Percentiles rank a stretch among this genome's conserved stretches.
These are phyloP conservation scores for Ilyonectria mors-panacis DNA, from an alignment of 2,329 filamentous ascomycete genomes.

Conservation along the genomic window DNA sequence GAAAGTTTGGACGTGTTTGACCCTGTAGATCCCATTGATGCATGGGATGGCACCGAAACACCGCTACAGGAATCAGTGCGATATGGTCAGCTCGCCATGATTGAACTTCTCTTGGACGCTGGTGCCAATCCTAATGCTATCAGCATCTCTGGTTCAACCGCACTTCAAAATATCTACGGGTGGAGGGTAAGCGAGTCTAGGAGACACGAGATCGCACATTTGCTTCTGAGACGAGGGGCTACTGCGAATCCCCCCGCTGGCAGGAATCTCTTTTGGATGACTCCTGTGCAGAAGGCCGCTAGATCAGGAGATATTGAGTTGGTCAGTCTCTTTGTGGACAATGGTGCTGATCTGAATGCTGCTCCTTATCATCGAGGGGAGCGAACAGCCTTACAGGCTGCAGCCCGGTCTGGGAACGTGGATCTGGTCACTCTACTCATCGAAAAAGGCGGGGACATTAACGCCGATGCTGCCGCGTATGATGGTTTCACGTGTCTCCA, in stretches of 20 bases:
- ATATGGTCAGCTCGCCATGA: not conserved
- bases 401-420: not conserved
- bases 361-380: not conserved
- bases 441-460: not conserved
- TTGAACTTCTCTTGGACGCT: not conserved
- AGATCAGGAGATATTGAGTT: not conserved
- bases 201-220: not conserved
- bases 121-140: not conserved
- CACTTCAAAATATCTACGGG: not conserved
- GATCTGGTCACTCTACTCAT: not conserved
- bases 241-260: not conserved
- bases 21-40: too few relatives aligned
- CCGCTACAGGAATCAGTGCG: not conserved
- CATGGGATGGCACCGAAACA: not conserved
- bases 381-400: not conserved
- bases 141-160: not conserved
- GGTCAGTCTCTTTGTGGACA: not conserved
- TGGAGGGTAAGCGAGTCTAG: fast-evolving
- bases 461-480: not conserved
- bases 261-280: not conserved
- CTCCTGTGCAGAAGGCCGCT: not conserved
- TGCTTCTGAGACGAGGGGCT: not conserved
- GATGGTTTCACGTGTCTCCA: not conserved
- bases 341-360: not conserved
- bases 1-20: not conserved